Evolutionary conservation across 768 basidiomycete genomes (phyloP), one percentile per base, ranked within the genome.

Genomic region (Holtermannia corniformis): DNA sequence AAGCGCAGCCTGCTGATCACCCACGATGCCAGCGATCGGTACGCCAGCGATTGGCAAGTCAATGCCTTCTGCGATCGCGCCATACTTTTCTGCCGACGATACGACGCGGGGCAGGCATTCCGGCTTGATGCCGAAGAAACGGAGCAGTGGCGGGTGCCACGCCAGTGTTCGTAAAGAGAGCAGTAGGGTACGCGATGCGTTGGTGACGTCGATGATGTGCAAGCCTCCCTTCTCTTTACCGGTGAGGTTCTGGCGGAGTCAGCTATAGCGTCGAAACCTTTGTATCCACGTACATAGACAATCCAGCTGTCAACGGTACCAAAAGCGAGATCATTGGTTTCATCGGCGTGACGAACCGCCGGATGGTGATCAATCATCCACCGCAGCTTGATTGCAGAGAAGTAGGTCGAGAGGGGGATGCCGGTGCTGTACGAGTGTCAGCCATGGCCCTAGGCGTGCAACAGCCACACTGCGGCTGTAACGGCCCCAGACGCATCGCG

Each of bases 261-360:
- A 51, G 50, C 40, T 19, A 14, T n/a, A 37, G 24, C 23, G 22
- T 13, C 48, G 28, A 42, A 56, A 49, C 7, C 13, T 25, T 46
- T 5, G 28, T 26, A 7, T 0, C 13, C 11, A 62, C 76, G 49
- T 66, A 91, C 89, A 72, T 90, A 96, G 62, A 83, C 80, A 44
- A 99, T 79, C 93, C 93, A 99, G 25, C 88, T 90, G 73, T 99
- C 95, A 49, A 99, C 84, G 1, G 95, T 99, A 21, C 95, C 95
- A 65, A 96, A 91, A 20, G 84, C 75, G 12, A 97, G 78, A 55
- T 87, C 80, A 71, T 89, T 88, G 32, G 79, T 74, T 37, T 85
- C 81, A 65, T 91, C 84, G 0, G 95, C 92, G 41, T 79, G 77
- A 27, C 77, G 72, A 50, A 97, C 89, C 25, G 82, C 80, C 3